phyloP scores from a whole-genome alignment of 2,329 filamentous ascomycete species.

The Cordyceps farinosa region DNA sequence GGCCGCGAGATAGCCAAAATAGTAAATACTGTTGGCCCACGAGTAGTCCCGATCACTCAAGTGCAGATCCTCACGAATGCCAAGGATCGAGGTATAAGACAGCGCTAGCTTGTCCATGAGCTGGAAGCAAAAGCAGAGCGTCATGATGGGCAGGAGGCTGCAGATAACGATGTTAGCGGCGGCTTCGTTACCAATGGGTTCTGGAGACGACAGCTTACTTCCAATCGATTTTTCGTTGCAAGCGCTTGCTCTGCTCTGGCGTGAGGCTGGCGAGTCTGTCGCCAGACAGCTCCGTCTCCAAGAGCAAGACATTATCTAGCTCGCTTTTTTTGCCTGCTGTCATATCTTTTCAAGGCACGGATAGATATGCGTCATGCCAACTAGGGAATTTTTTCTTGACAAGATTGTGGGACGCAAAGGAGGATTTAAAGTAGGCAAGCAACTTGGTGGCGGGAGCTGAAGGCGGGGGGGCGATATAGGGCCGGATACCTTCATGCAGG shows the following conservation, averaged over 20 bases:
- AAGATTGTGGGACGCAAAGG: neutral
- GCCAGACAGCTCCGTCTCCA: conserved; percentile 4
- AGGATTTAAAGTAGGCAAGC: neutral
- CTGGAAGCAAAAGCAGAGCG: conserved; percentile 3
- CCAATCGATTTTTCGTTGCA: neutral
- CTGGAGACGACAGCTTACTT: neutral
- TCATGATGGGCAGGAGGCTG: conserved; percentile 1
- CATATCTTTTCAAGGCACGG: neutral
- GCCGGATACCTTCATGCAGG: neutral
- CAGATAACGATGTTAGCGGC: neutral
- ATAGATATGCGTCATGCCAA: neutral
- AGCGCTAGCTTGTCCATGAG: conserved; percentile 2
- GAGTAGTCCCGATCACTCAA: neutral
- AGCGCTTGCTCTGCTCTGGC: neutral
- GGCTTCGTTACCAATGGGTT: neutral
- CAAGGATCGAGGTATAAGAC: conserved; percentile 5
- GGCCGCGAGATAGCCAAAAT: neutral
- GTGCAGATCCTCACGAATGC: neutral
- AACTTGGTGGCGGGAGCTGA: neutral
- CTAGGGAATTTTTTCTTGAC: neutral
- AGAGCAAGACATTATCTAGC: neutral
- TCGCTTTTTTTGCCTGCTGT: neutral
- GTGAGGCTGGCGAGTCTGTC: neutral
- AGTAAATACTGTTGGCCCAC: neutral
- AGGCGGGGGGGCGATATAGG: neutral